A percentile compares a stretch with the other conserved stretches of the same genome.
Evolutionary conservation across 257 asterid genomes (phyloP).

Genomic region (Solanum corneliomulleri): DNA sequence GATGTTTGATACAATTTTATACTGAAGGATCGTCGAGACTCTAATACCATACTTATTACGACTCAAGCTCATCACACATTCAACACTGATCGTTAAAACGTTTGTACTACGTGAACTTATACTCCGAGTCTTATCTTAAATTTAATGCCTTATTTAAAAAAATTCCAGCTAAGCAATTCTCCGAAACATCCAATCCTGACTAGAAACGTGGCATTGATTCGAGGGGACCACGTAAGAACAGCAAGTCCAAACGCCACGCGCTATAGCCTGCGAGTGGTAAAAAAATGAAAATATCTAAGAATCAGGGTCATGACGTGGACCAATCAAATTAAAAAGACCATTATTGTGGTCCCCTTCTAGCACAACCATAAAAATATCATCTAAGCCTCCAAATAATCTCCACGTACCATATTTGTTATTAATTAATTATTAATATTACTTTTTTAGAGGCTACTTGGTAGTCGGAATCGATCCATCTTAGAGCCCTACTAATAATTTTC

Average conservation of each 20-base stretch:
- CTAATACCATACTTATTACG: not conserved
- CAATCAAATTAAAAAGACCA: not conserved
- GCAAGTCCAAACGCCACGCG: not conserved
- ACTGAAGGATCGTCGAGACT: fast-evolving
- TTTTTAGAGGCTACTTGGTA: no score
- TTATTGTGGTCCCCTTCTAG: not conserved
- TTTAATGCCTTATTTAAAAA: not conserved
- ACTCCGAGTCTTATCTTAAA: not conserved
- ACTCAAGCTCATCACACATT: not conserved
- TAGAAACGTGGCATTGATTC: not conserved
- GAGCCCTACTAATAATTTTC: not conserved
- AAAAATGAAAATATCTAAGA: constrained; percentile 7
- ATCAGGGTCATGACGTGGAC: not conserved
- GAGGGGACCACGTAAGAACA: not conserved
- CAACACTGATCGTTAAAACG: not conserved
- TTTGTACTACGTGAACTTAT: not conserved
- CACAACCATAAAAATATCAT: constrained; percentile 10
- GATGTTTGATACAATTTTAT: not conserved
- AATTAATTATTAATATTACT: not conserved
- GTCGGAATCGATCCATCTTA: fast-evolving
- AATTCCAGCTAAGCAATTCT: not conserved
- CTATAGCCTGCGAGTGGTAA: not conserved
- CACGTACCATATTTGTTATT: constrained; percentile 12
- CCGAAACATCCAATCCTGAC: not conserved
- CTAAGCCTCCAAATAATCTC: constrained; percentile 4